Percentiles rank a stretch among this genome's conserved stretches.
These are phyloP conservation scores for Lupinus albus DNA, from an alignment of 306 rosid genomes.

Conservation along the genomic window DNA sequence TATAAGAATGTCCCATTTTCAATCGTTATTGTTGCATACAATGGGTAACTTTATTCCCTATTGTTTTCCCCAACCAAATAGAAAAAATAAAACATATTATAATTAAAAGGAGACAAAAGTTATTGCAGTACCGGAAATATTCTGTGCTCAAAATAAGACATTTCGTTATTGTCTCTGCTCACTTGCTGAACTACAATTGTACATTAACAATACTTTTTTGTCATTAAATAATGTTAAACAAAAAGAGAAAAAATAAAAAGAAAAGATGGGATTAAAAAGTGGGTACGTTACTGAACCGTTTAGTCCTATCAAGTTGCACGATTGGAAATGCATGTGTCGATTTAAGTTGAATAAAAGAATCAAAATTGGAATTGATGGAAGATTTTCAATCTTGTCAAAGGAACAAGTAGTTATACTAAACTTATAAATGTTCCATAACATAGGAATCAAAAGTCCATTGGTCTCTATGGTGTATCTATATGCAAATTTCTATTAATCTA, in stretches of 20 bases:
- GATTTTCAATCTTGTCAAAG: conserved; percentile 49
- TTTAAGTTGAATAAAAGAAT: conserved; percentile 38
- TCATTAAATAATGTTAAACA: conserved; percentile 11
- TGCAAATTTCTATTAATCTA: background rate
- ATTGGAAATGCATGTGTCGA: conserved; percentile 26
- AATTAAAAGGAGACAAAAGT: conserved; percentile 33
- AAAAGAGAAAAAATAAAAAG: background rate
- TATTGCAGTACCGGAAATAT: conserved; percentile 29
- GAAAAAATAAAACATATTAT: conserved; percentile 7
- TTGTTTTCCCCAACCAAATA: background rate
- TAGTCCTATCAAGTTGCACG: conserved; percentile 55
- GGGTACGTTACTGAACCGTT: conserved; percentile 35
- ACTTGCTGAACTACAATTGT: conserved; percentile 29
- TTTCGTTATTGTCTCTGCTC: conserved; percentile 32
- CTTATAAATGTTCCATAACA: conserved; percentile 24
- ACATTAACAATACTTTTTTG: conserved; percentile 18
- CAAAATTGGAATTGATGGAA: conserved; percentile 52
- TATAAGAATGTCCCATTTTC: no score
- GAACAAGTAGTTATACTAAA: conserved; percentile 10
- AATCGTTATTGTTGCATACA: background rate
- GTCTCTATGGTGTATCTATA: background rate
- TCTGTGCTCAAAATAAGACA: conserved; percentile 30
- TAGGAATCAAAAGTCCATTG: conserved; percentile 32
- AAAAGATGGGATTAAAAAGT: background rate
- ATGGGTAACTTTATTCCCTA: conserved; percentile 13